These are phyloP conservation scores for Pisolithus tinctorius DNA, from an alignment of 768 basidiomycete genomes.

Conservation along the genomic window DNA sequence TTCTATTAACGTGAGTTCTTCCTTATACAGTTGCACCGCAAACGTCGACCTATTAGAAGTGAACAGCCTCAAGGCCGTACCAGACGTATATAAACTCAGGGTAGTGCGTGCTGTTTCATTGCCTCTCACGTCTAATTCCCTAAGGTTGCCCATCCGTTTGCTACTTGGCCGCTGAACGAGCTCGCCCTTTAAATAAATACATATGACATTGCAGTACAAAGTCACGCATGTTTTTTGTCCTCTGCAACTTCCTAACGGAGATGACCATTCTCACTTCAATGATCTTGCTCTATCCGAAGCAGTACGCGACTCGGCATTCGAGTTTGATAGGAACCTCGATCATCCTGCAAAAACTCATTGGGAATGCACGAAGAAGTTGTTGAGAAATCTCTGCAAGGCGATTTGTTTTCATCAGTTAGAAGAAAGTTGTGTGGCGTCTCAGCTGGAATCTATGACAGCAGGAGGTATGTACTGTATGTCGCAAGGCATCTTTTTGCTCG, in stretches of 20 bases:
- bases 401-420: constrained; percentile 1
- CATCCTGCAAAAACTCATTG: constrained; percentile 15
- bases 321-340: constrained; percentile 9
- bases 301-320: constrained; percentile 12
- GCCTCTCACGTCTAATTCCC: too few relatives aligned
- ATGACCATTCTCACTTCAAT: constrained; percentile 20
- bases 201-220: constrained; percentile 18
- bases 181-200: not conserved
- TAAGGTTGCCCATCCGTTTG: not conserved
- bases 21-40: too few relatives aligned
- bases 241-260: constrained; percentile 28
- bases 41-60: too few relatives aligned
- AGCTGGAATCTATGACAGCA: constrained; percentile 13
- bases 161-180: not conserved
- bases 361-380: constrained; percentile 22
- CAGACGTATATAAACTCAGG: too few relatives aligned
- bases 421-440: constrained; percentile 5
- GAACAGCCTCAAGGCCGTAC: too few relatives aligned
- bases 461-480: constrained; percentile 14
- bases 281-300: constrained; percentile 22
- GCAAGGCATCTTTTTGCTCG: not conserved
- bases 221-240: constrained; percentile 38
- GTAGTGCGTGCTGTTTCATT: too few relatives aligned
- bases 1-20: too few relatives aligned
- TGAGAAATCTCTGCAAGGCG: constrained; percentile 6